Evolutionary conservation across 192 early-diverging fungal genomes (phyloP).

Genomic region (Haplosporangium gracile): DNA sequence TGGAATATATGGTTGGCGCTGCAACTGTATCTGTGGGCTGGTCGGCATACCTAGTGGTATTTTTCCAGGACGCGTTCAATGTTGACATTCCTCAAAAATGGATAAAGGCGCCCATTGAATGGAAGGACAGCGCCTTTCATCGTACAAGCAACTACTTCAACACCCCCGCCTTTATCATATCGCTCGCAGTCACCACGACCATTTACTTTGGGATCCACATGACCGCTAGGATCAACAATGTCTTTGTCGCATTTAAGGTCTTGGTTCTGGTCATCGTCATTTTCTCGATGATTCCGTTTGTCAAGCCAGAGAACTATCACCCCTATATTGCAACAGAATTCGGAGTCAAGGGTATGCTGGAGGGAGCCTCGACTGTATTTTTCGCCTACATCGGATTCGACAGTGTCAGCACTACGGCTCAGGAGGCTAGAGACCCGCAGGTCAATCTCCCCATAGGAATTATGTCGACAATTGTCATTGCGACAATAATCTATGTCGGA

Average conservation of each 20-base stretch:
- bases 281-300: slow-evolving; percentile 76
- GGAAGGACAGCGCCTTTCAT: slow-evolving; percentile 29
- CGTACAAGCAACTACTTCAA: slow-evolving; percentile 72
- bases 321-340: slow-evolving; percentile 80
- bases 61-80: slow-evolving; percentile 76
- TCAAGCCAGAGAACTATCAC: slow-evolving; percentile 79
- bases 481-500: slow-evolving; percentile 83
- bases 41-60: slow-evolving; percentile 82
- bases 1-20: slow-evolving; percentile 90
- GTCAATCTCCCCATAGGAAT: slow-evolving; percentile 92
- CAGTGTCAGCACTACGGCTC: slow-evolving; percentile 86
- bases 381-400: slow-evolving; percentile 90
- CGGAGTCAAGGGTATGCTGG: slow-evolving; percentile 77
- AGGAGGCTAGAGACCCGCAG: slow-evolving; percentile 85
- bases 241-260: slow-evolving; percentile 81
- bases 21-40: slow-evolving; percentile 86
- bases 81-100: slow-evolving; percentile 65
- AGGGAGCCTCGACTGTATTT: slow-evolving; percentile 85
- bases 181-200: slow-evolving; percentile 71
- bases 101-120: slow-evolving; percentile 77
- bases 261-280: slow-evolving; percentile 85
- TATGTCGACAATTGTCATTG: slow-evolving; percentile 79
- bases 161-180: slow-evolving; percentile 81
- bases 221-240: slow-evolving; percentile 81
- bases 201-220: slow-evolving; percentile 81